These are phyloP conservation scores for Smittium culicis DNA, from an alignment of 371 early-diverging fungal genomes.

Conservation along the genomic window DNA sequence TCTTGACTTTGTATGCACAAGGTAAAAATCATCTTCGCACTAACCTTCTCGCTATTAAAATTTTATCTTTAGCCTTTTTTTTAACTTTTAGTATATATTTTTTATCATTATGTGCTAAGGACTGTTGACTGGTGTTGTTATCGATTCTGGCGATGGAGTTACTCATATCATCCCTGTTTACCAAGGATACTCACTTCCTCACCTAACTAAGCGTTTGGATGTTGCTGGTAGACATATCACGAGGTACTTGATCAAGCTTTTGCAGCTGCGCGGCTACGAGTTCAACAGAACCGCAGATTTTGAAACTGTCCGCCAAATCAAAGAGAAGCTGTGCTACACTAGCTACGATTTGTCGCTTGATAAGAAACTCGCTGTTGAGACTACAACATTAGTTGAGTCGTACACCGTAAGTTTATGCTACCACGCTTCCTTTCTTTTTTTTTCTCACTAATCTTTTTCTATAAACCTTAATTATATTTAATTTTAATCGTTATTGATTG, in stretches of 20 bases:
- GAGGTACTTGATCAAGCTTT: conserved; percentile 85
- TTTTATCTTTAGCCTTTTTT: too few species aligned
- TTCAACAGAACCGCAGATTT: conserved; percentile 96
- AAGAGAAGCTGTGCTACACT: conserved; percentile 95
- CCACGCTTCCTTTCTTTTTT: conserved; percentile 28
- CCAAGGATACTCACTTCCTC: conserved; percentile 85
- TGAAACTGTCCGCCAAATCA: conserved; percentile 91
- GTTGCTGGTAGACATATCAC: conserved; percentile 95
- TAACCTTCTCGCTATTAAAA: neutral
- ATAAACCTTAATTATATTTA: too few species aligned
- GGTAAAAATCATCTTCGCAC: conserved; percentile 35
- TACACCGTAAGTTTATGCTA: conserved; percentile 46
- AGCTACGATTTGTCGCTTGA: conserved; percentile 90
- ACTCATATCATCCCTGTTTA: conserved; percentile 96
- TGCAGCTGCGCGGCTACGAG: conserved; percentile 85
- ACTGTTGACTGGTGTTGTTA: conserved; percentile 88
- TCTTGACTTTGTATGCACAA: conserved; percentile 92
- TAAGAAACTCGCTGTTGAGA: conserved; percentile 86
- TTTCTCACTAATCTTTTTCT: conserved; percentile 20
- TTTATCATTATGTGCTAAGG: conserved; percentile 76
- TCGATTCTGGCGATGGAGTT: conserved; percentile 95
- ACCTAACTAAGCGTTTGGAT: conserved; percentile 80
- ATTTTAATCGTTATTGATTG: too few species aligned
- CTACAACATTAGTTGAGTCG: conserved; percentile 85
- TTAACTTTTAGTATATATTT: too few species aligned